Percentiles rank a stretch among this genome's conserved stretches.
Evolutionary conservation across 208 protist species (phyloP).

Genomic region (Wallacemonas sp.): DNA sequence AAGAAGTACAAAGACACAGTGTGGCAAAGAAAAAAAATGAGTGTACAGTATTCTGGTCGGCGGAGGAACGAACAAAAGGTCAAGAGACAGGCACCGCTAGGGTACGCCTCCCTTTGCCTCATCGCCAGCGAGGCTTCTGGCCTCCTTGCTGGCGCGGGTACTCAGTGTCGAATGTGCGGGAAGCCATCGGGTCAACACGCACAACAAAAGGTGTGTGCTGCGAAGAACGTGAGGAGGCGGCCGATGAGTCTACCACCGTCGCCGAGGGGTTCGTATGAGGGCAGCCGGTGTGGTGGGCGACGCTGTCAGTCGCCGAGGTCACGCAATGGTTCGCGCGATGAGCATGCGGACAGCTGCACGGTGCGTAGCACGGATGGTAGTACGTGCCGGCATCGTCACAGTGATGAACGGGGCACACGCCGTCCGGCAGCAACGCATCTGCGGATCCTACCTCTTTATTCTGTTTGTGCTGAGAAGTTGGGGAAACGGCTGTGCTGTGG

Average conservation of each 20-base stretch:
- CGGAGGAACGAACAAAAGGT: slow-evolving; percentile 10
- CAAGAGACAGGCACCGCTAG: no score
- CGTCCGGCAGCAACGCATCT: not conserved
- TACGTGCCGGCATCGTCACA: slow-evolving; percentile 31
- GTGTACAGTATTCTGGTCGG: no score
- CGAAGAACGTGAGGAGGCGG: not conserved
- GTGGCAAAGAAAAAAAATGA: slow-evolving; percentile 6
- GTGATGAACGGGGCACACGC: slow-evolving; percentile 52
- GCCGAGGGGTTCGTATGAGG: not conserved
- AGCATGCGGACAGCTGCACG: slow-evolving; percentile 30
- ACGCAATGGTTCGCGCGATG: no score
- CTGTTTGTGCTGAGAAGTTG: slow-evolving; percentile 4
- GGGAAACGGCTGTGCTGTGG: slow-evolving; percentile 1
- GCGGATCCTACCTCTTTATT: slow-evolving; percentile 9
- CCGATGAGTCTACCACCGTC: not conserved
- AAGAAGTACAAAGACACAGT: not conserved
- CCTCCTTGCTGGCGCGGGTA: not conserved
- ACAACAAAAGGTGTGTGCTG: slow-evolving; percentile 68
- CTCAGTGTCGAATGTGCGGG: slow-evolving; percentile 19
- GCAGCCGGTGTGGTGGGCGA: not conserved
- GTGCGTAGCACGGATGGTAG: slow-evolving; percentile 77
- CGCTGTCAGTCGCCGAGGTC: no score
- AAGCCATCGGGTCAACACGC: slow-evolving; percentile 33
- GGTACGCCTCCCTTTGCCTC: no score
- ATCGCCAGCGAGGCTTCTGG: slow-evolving; percentile 1